Conservation (phyloP, 2,329 filamentous ascomycete species). For the Calonectria pteridis region DNA sequence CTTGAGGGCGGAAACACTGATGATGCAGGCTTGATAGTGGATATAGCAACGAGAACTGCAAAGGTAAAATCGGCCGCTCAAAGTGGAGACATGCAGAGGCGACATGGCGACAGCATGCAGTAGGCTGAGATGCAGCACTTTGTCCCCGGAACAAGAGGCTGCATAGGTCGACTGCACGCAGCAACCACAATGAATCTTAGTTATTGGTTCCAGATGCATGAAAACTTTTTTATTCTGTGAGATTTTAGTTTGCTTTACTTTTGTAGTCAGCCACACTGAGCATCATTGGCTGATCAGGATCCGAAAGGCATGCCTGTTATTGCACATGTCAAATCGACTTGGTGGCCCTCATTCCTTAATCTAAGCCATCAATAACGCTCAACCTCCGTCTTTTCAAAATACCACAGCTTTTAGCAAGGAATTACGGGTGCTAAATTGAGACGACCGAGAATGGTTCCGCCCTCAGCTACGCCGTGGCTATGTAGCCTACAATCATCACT, state of each 20-base stretch:
- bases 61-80: neutral
- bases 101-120: neutral
- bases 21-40: neutral
- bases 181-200: neutral
- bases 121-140: neutral
- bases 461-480: neutral
- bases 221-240: neutral
- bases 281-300: neutral
- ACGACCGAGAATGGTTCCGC: too few relatives aligned
- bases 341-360: neutral
- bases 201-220: neutral
- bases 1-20: neutral
- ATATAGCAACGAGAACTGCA: neutral
- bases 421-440: too few relatives aligned
- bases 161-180: neutral
- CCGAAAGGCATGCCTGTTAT: neutral
- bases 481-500: neutral
- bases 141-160: neutral
- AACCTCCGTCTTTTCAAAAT: too few relatives aligned
- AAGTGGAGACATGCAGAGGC: neutral
- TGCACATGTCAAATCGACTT: neutral
- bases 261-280: neutral
- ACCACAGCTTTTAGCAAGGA: too few relatives aligned
- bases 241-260: neutral
- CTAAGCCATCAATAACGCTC: neutral